Conservation (phyloP, 306 rosid species). For the Bauhinia variegata region DNA sequence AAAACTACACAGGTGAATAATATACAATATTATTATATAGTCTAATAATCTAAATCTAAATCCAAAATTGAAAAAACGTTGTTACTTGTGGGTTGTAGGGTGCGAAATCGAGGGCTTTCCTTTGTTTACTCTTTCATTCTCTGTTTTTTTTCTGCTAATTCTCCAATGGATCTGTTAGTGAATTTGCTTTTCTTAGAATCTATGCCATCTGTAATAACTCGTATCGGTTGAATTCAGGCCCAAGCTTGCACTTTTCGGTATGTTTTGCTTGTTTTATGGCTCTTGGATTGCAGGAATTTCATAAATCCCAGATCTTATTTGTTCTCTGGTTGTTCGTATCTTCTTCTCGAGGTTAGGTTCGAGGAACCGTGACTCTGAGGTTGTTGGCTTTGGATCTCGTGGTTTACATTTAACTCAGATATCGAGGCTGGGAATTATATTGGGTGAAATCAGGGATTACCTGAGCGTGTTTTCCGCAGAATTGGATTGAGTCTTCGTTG, state of each 20-base stretch:
- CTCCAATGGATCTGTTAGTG: slow-evolving; percentile 50
- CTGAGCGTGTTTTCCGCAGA: slow-evolving; percentile 24
- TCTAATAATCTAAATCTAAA: too few relatives aligned
- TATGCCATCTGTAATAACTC: neutral
- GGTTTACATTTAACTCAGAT: slow-evolving; percentile 37
- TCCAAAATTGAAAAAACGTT: slow-evolving; percentile 29
- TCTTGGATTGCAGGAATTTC: slow-evolving; percentile 40
- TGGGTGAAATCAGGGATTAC: slow-evolving; percentile 26
- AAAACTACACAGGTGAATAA: neutral
- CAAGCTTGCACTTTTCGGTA: slow-evolving; percentile 29
- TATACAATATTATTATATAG: neutral
- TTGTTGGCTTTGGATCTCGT: slow-evolving; percentile 51
- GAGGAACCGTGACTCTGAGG: slow-evolving; percentile 30
- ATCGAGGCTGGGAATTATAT: slow-evolving; percentile 34
- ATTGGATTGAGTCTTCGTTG: slow-evolving; percentile 32
- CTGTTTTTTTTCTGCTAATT: slow-evolving; percentile 37
- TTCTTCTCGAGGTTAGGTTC: slow-evolving; percentile 32
- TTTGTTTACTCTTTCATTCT: slow-evolving; percentile 28
- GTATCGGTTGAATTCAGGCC: slow-evolving; percentile 41
- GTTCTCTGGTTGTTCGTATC: slow-evolving; percentile 31
- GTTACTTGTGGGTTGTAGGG: slow-evolving; percentile 54
- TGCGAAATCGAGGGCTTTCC: slow-evolving; percentile 60
- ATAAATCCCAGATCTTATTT: slow-evolving; percentile 54
- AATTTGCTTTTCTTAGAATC: slow-evolving; percentile 1
- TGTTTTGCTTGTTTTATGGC: slow-evolving; percentile 28